Evolutionary conservation across 352 stramenopile species (phyloP), one percentile per base, ranked within the genome.

Genomic region (Phytophthora cactorum): DNA sequence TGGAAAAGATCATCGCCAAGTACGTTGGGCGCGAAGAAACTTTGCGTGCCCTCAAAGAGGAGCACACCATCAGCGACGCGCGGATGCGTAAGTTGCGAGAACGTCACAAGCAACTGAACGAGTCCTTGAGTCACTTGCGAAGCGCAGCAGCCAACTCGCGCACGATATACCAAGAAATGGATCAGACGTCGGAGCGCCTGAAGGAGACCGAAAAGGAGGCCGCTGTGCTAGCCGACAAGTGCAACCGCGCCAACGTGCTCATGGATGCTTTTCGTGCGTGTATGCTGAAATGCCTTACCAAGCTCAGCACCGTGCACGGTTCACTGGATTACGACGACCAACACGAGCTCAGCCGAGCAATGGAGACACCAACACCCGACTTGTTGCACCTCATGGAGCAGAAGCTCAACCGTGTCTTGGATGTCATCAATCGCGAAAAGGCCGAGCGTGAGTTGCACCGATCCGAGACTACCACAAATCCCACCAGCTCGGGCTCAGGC

Each of bases 171-270:
- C 86, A 94, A 50, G 86, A 92, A 53, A 92, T 94, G 86, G 86
- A 94, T 59, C 78, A 91, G 34, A 92, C 86, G 3, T 85, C 82
- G 5, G 86, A 94, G 54, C 78, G 84, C 0, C 75, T 94, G n/a
- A 94, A 94, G 29, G 86, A 94, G 28, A 92, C 91, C 39, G 86
- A 93, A 49, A 94, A 94, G 52, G 86, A 92, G 46, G 86, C 84
- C 10, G 79, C 83, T 25, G 31, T 82, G 29, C 63, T 94, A 10
- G 78, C 84, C 0, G 83, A 92, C 9, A 85, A 80, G 28, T 92
- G 84, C 70, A 94, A 94, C 47, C 79, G 84, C 4, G 71, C 81
- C 22, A 92, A 91, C 52, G 82, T 94, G 34, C 78, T 89, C 66
- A 90, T 91, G 75, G 84, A 94, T 61, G 83, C 86, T 17, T 94